Evolutionary conservation across 345 rosid species (phyloP), one percentile per base, ranked within the genome.

Genomic region (Adansonia digitata): DNA sequence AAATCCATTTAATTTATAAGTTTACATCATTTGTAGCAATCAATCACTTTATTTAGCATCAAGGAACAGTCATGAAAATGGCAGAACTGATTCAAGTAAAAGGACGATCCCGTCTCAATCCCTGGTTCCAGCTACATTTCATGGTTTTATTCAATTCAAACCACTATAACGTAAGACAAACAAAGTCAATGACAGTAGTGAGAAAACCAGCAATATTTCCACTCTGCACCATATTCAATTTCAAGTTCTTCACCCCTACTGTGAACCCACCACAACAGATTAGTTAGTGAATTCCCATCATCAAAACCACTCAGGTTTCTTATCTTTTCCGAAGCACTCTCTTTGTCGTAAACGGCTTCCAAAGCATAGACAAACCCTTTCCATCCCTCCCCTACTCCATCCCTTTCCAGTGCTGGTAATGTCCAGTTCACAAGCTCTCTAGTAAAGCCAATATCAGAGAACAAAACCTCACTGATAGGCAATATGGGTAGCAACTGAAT

Each of bases 221-320:
- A 90, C 31, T 87, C 90, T 67, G 78, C 88, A 8, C 75, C 79
- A 14, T 27, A 79, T 57, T 48, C 79, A 1, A 73, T 77, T 73
- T 81, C 88, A 11, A 77, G 85, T 74, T 69, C 86, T 69, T 77
- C 53, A 27, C 75, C 82, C 69, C 97, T 86, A 42, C 95, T 91
- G 60, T 91, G 92, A 82, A 89, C 80, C 99, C 99, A 94, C 98
- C 99, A 94, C 75, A 94, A 77, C 0, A 94, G 85, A 84, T 93
- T 94, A 31, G 82, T 84, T 7, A 90, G 84, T 26, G 98, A 90
- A 79, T 91, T 94, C 29, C 98, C 97, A 78, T 91, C 94, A 69
- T 93, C 94, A 73, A 64, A 48, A 2, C 88, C 90, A 40, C 78
- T 86, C 82, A 94, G 83, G 52, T 78, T 80, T 66, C 66, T 81